Evolutionary conservation across 169 alveolate genomes (phyloP), one percentile per base, ranked within the genome.

Genomic region (Eimeria zaria): DNA sequence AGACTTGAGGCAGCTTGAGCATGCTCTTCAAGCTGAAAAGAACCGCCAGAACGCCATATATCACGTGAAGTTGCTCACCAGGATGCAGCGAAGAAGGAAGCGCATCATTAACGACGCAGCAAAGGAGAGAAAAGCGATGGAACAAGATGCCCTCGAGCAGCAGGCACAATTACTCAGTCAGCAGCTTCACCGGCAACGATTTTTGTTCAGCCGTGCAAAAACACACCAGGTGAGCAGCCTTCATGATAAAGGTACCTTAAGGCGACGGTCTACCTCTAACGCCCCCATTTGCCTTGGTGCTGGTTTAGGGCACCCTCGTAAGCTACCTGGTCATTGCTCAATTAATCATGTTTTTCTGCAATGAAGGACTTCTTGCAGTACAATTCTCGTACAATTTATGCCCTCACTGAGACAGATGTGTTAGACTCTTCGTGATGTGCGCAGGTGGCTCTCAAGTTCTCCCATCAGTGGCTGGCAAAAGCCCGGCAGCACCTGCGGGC

Each of bases 381-480:
- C 78, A 16, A 9, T 0, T 39, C 39, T 8, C 33, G 20, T 39
- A 7, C 3, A 36, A 20, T 36, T 30, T 6, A 39, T 18, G 11
- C 33, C 39, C 12, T 6, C n/a, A 8, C 1, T 73, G 53, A n/a
- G 69, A n/a, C 14, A 20, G 36, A n/a, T 9, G 67, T 20, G 89
- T 24, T 16, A n/a, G 60, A 11, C 44, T 44, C 58, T 55, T 16
- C 30, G 91, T 33, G 76, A 30, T n/a, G 36, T 20, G 39, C 30
- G 20, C 46, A 87, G 93, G 93, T 87, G 81, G 93, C 93, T n/a
- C 81, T 87, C 14, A 87, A 87, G 93, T 87, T 87, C 81, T 87
- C 93, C 9, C 93, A 87, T 3, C 62, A 60, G 81, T 87, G 93
- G 93, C 81, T 87, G 44, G 81, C 62, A 62, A 58, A 87, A 62